These are phyloP conservation scores for Fomitopsis betulina DNA, from an alignment of 1,284 basidiomycete species.

Conservation along the genomic window DNA sequence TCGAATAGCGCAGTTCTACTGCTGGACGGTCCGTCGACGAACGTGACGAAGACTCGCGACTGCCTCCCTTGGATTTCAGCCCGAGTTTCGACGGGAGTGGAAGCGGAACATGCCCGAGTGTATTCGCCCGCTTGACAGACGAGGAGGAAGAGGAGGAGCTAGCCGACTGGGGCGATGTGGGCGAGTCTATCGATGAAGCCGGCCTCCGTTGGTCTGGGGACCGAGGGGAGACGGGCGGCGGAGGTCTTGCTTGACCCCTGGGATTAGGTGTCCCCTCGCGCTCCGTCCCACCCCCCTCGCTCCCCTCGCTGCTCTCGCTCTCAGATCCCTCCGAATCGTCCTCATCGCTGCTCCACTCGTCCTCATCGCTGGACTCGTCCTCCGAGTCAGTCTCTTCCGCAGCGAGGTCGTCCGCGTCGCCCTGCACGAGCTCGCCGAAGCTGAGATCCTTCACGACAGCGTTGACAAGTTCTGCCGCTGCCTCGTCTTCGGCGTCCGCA, in stretches of 20 bases:
- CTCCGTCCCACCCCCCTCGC: constrained; percentile 28
- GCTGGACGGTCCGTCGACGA: constrained; percentile 6
- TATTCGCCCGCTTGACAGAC: constrained; percentile 20
- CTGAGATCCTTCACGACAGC: constrained; percentile 76
- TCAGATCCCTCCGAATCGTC: constrained; percentile 35
- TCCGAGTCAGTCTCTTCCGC: constrained; percentile 71
- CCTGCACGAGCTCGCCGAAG: constrained; percentile 73
- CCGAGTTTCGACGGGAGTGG: constrained; percentile 4
- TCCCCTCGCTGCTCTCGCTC: constrained; percentile 30
- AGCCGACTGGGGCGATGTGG: constrained; percentile 8
- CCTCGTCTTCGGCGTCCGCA: constrained; percentile 70
- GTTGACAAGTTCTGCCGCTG: constrained; percentile 75
- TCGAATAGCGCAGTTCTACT: constrained; percentile 7
- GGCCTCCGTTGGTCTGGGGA: not conserved
- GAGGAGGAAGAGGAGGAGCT: too few relatives aligned
- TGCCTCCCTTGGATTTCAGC: not conserved
- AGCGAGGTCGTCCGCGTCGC: constrained; percentile 75
- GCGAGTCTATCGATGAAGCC: constrained; percentile 10
- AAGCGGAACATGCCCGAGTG: constrained; percentile 22
- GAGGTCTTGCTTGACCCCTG: not conserved
- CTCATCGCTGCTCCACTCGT: constrained; percentile 32
- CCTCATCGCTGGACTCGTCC: constrained; percentile 26
- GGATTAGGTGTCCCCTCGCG: constrained; percentile 21
- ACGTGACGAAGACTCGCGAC: constrained; percentile 11
- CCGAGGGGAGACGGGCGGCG: constrained; percentile 1